These are phyloP conservation scores for Neoarthrinium moseri DNA, from an alignment of 2,329 filamentous ascomycete genomes.

Conservation along the genomic window DNA sequence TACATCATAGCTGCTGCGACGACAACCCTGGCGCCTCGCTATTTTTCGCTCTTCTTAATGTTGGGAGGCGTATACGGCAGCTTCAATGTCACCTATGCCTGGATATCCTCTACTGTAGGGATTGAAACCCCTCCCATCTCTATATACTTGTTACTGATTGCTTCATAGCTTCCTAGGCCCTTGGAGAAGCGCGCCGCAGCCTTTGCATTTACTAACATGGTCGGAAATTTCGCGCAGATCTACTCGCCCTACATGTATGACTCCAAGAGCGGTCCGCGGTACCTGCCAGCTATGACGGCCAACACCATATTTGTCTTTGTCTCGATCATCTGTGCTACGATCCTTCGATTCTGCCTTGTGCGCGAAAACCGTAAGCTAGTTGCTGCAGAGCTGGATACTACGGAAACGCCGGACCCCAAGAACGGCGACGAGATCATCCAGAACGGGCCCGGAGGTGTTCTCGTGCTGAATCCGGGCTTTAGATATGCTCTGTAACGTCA, in stretches of 20 bases:
- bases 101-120: constrained; percentile 20
- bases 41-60: constrained; percentile 28
- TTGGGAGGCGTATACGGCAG: constrained; percentile 20
- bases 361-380: constrained; percentile 20
- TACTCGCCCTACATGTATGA: constrained; percentile 25
- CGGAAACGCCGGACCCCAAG: neutral
- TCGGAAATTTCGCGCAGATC: constrained; percentile 20
- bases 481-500: constrained; percentile 6
- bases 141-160: neutral
- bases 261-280: constrained; percentile 19
- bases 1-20: constrained; percentile 62
- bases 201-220: constrained; percentile 20
- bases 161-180: constrained; percentile 14
- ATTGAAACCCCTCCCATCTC: neutral
- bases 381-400: neutral
- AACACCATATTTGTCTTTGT: constrained; percentile 22
- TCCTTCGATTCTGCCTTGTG: constrained; percentile 19
- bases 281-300: constrained; percentile 22
- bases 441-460: neutral
- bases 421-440: neutral
- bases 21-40: constrained; percentile 49
- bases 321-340: constrained; percentile 17
- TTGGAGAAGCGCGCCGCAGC: constrained; percentile 18
- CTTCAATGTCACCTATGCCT: constrained; percentile 23
- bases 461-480: neutral